phyloP scores from a whole-genome alignment of 768 basidiomycete species.

The Calocybe cyanea region DNA sequence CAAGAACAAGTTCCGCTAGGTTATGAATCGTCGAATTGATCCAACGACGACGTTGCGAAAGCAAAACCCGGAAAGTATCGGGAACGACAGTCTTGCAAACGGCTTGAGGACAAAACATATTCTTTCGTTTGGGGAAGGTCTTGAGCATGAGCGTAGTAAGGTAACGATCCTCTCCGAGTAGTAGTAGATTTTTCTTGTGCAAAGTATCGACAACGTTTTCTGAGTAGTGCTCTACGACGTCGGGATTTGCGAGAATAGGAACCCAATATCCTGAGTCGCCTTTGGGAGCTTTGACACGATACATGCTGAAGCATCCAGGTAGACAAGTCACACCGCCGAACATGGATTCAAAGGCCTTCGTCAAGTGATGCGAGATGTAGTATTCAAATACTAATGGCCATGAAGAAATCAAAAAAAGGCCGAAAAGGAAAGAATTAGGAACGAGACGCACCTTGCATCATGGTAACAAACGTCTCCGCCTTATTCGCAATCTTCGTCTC shows the following conservation, averaged over 20 bases:
- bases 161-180: constrained; percentile 99
- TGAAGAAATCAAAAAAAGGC: constrained; percentile 6
- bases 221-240: constrained; percentile 97
- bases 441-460: constrained; percentile 89
- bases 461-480: constrained; percentile 96
- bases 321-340: constrained; percentile 99
- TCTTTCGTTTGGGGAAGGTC: constrained; percentile 99
- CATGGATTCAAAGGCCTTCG: constrained; percentile 99
- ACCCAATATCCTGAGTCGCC: constrained; percentile 96
- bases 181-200: constrained; percentile 97
- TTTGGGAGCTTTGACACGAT: constrained; percentile 99
- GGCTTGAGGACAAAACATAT: constrained; percentile 97
- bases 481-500: constrained; percentile 99
- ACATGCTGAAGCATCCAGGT: constrained; percentile 99
- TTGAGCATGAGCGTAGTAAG: constrained; percentile 96
- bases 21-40: constrained; percentile 99
- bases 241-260: constrained; percentile 96
- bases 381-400: constrained; percentile 99
- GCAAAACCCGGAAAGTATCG: constrained; percentile 88
- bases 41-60: constrained; percentile 98
- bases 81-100: constrained; percentile 99
- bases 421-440: neutral
- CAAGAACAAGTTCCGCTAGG: constrained; percentile 88
- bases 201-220: constrained; percentile 99
- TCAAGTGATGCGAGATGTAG: constrained; percentile 98